Conservation (phyloP, 306 rosid genomes). For the Citrullus amarus region DNA sequence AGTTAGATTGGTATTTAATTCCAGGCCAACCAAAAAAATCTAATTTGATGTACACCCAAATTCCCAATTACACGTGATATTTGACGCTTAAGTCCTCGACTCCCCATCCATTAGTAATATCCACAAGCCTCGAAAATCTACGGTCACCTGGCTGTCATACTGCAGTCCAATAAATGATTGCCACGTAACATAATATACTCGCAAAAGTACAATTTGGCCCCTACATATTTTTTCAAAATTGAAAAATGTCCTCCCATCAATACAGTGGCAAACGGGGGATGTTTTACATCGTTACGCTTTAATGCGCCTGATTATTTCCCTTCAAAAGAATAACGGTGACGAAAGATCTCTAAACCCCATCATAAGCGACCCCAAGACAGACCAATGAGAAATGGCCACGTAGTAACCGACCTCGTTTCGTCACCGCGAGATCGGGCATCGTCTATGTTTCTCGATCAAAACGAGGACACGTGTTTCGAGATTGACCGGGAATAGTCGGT, state of each 20-base stretch:
- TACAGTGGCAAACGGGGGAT: neutral
- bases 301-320: neutral
- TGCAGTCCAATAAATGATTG: neutral
- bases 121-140: neutral
- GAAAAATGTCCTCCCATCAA: neutral
- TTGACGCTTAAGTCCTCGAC: neutral
- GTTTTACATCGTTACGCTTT: neutral
- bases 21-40: too few relatives aligned
- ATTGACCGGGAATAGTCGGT: slow-evolving; percentile 25
- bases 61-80: slow-evolving; percentile 23
- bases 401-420: neutral
- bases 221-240: neutral
- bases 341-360: neutral
- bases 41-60: neutral
- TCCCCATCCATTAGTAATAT: slow-evolving; percentile 15
- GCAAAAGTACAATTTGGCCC: neutral
- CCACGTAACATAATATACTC: neutral
- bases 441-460: slow-evolving; percentile 1
- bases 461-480: slow-evolving; percentile 17
- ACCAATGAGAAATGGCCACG: slow-evolving; percentile 23
- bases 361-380: neutral
- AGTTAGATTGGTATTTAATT: too few relatives aligned
- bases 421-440: slow-evolving; percentile 26
- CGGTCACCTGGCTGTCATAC: neutral
- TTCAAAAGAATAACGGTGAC: slow-evolving; percentile 1